Conservation (phyloP, 306 rosid genomes). For the Prunus fruticosa region DNA sequence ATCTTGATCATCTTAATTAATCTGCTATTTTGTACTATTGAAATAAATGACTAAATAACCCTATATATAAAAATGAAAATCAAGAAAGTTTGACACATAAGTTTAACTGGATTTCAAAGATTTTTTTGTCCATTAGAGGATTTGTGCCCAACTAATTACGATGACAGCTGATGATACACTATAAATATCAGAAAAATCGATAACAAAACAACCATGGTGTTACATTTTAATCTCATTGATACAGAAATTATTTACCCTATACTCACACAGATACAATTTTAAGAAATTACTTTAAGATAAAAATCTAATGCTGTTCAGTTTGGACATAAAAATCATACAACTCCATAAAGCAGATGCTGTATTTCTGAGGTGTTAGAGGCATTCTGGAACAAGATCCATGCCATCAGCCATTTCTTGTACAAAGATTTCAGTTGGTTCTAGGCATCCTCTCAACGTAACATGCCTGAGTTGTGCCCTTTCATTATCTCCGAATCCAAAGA, state of each 20-base stretch:
- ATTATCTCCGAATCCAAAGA: slow-evolving; percentile 91
- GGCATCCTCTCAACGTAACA: slow-evolving; percentile 69
- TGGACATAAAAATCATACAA: background rate
- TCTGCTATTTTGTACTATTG: background rate
- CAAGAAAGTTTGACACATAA: too few species aligned
- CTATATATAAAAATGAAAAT: background rate
- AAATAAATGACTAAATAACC: background rate
- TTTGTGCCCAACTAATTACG: too few species aligned
- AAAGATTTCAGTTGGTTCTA: slow-evolving; percentile 69
- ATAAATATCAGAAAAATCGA: background rate
- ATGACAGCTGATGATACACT: background rate
- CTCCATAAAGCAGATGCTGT: slow-evolving; percentile 1
- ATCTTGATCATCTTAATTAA: background rate
- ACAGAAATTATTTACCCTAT: background rate
- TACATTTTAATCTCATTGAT: background rate
- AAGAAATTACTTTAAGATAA: background rate
- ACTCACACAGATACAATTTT: background rate
- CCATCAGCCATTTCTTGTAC: slow-evolving; percentile 43
- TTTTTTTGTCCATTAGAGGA: too few species aligned
- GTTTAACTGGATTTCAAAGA: too few species aligned
- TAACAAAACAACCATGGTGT: background rate
- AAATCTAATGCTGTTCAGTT: background rate
- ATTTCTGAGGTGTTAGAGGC: slow-evolving; percentile 15
- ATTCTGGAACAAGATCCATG: slow-evolving; percentile 24
- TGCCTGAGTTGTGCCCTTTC: slow-evolving; percentile 87